phyloP scores from a whole-genome alignment of 2,329 filamentous ascomycete genomes.

The Paraphoma sp. region DNA sequence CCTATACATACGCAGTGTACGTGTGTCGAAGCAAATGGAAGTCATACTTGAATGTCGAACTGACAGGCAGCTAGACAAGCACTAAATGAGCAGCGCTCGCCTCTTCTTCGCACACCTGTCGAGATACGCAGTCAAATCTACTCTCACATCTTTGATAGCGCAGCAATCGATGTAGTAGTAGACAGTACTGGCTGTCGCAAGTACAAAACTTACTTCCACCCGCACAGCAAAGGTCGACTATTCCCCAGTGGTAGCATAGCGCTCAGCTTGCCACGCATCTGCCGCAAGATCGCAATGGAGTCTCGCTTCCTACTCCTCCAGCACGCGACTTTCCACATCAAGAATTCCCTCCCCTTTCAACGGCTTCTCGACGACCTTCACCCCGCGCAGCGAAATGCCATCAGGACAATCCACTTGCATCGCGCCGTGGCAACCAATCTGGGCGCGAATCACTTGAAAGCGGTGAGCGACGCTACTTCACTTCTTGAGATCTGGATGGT shows the following conservation, averaged over 20 bases:
- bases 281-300: not conserved
- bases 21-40: not conserved
- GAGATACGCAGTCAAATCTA: not conserved
- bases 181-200: not conserved
- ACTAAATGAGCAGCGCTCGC: not conserved
- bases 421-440: not conserved
- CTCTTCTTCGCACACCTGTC: not conserved
- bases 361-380: not conserved
- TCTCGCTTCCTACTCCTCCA: not conserved
- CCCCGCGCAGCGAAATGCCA: not conserved
- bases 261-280: not conserved
- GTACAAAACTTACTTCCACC: not conserved
- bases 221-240: not conserved
- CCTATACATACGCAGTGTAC: not conserved
- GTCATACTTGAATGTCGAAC: not conserved
- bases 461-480: not conserved
- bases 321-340: not conserved
- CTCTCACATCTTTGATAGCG: not conserved
- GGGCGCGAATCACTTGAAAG: not conserved
- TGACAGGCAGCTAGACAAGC: not conserved
- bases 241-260: not conserved
- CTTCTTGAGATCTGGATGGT: not conserved
- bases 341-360: not conserved
- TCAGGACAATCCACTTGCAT: not conserved
- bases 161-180: not conserved